A percentile compares a stretch with the other conserved stretches of the same genome.
These are phyloP conservation scores for Candida neerlandica DNA, from an alignment of 1,139 yeast species.

Conservation along the genomic window DNA sequence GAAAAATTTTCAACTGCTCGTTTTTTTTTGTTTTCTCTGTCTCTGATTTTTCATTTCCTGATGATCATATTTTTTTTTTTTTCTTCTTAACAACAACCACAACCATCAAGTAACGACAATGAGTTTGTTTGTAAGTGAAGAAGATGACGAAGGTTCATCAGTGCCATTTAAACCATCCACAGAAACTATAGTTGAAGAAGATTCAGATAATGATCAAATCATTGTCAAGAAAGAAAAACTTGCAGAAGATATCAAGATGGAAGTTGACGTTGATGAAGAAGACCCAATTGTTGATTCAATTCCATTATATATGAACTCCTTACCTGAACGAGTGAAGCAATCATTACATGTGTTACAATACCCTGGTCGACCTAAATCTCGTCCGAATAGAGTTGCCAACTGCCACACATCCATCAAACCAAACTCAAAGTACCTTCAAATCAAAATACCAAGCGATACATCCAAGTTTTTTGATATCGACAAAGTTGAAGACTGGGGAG, in stretches of 20 bases:
- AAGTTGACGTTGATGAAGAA: conserved; percentile 38
- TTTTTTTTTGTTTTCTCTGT: neutral
- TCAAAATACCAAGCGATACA: conserved; percentile 72
- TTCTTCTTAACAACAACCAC: neutral
- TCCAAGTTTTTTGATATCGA: conserved; percentile 62
- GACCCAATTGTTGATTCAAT: conserved; percentile 81
- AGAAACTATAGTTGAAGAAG: conserved; percentile 13
- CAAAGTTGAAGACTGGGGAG: conserved; percentile 66
- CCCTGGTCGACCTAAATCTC: conserved; percentile 63
- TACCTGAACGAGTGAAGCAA: conserved; percentile 22
- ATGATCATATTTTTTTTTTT: neutral
- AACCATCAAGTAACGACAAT: neutral
- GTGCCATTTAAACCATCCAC: conserved; percentile 12
- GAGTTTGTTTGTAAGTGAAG: conserved; percentile 18
- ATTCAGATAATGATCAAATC: conserved; percentile 6
- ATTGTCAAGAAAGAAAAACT: conserved; percentile 9
- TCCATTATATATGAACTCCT: conserved; percentile 54
- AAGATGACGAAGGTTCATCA: conserved; percentile 13
- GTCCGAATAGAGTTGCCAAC: conserved; percentile 47
- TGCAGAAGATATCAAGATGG: conserved; percentile 7
- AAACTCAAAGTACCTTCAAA: conserved; percentile 57
- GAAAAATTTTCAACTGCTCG: neutral
- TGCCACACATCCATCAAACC: conserved; percentile 63
- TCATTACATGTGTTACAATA: conserved; percentile 59
- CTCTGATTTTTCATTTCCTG: too few species aligned